These are phyloP conservation scores for Brassica carinata DNA, from an alignment of 345 rosid species.

Conservation along the genomic window DNA sequence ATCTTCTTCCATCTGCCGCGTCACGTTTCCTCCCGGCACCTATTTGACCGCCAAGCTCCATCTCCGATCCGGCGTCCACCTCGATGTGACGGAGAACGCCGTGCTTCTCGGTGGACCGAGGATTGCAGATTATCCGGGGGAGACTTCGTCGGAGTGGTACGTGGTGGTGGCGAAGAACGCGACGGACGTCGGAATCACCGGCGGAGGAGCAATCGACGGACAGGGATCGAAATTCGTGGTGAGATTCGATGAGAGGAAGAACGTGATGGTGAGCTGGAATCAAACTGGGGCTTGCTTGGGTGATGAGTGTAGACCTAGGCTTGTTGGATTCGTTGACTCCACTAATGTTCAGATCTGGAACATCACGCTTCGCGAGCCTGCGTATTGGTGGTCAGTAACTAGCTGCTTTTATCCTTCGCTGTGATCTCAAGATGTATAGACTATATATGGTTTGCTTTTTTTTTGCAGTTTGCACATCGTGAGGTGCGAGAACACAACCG, in stretches of 20 bases:
- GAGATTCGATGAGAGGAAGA: slow-evolving; percentile 65
- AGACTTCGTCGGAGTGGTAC: slow-evolving; percentile 60
- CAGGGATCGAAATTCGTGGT: slow-evolving; percentile 75
- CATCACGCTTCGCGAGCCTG: slow-evolving; percentile 64
- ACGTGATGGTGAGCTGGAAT: slow-evolving; percentile 97
- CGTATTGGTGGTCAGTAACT: slow-evolving; percentile 85
- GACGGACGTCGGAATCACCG: slow-evolving; percentile 79
- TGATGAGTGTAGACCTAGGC: slow-evolving; percentile 82
- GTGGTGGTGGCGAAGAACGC: slow-evolving; percentile 80
- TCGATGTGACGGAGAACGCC: slow-evolving; percentile 64
- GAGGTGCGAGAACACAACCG: slow-evolving; percentile 59
- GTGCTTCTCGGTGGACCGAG: slow-evolving; percentile 68
- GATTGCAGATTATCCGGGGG: slow-evolving; percentile 65
- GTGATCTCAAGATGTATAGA: too few relatives aligned
- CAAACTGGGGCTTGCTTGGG: slow-evolving; percentile 78
- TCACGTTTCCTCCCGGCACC: slow-evolving; percentile 68
- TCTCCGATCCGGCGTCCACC: slow-evolving; percentile 65
- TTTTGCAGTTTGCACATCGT: slow-evolving; percentile 82
- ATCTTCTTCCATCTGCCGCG: slow-evolving; percentile 53
- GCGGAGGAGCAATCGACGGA: slow-evolving; percentile 86
- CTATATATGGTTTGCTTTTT: neutral
- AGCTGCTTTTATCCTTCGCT: too few relatives aligned
- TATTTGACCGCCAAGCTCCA: slow-evolving; percentile 79
- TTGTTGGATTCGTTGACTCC: slow-evolving; percentile 76
- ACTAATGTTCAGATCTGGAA: slow-evolving; percentile 70